Conservation (phyloP, 257 asterid species). For the Rhazya stricta region DNA sequence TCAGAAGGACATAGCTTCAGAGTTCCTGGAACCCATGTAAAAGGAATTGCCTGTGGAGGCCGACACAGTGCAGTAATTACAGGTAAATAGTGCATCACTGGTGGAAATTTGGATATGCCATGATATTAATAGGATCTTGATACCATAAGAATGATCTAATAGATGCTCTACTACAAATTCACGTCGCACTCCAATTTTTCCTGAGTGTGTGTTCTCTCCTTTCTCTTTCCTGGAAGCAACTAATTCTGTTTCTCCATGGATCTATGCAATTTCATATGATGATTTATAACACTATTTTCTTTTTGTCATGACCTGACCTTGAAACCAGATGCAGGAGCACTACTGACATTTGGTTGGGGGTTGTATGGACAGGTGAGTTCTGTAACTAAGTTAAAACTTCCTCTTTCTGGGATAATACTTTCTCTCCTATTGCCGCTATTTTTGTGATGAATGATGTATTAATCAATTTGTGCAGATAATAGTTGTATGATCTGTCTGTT, state of each 20-base stretch:
- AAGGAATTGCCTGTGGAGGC: conserved; percentile 96
- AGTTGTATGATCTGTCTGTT: background rate
- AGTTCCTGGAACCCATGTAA: conserved; percentile 76
- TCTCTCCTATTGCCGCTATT: background rate
- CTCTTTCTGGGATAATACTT: background rate
- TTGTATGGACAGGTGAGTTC: conserved; percentile 83
- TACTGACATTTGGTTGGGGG: conserved; percentile 98
- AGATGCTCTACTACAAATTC: background rate
- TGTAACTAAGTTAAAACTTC: background rate
- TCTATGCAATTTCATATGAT: background rate
- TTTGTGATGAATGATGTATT: background rate
- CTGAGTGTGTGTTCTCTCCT: background rate
- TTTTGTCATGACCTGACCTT: conserved; percentile 9
- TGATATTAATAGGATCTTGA: background rate
- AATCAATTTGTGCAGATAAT: background rate
- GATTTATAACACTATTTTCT: background rate
- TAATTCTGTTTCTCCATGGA: background rate
- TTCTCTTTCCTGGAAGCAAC: background rate
- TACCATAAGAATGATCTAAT: background rate
- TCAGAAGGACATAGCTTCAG: conserved; percentile 56
- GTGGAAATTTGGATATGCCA: background rate
- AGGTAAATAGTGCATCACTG: conserved; percentile 34
- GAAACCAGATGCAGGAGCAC: conserved; percentile 82
- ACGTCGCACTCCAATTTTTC: background rate
- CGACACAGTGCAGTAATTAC: conserved; percentile 93